Base-by-base conservation (phyloP, 2,329 filamentous ascomycete genomes). In the Ascochyta pisi region DNA sequence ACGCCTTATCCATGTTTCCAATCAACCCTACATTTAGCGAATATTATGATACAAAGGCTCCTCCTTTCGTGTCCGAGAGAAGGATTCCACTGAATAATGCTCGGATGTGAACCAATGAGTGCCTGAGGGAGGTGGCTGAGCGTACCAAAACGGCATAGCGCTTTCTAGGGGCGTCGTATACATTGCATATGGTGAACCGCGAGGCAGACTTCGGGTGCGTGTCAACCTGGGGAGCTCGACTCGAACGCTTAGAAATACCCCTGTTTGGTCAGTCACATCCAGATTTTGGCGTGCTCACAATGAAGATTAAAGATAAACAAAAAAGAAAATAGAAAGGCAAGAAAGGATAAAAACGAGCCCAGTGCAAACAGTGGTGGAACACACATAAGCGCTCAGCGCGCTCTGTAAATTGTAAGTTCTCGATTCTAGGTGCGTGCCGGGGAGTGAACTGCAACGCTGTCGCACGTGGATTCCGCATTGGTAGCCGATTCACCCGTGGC, bases 171-270 rank as follows among this genome's bases (percentile, higher is more conserved):
- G 54, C 27, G 48, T 57, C 43, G 48, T 40, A 57, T 24, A 39
- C 49, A 19, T 31, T 34, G 48, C 38, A 35, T 26, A 16, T 10
- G 53, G 53, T 51, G 37, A 39, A 47, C 31, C 37, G 42, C 53
- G 33, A 56, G 53, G 53, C 53, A 56, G 53, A 56, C 41, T 56
- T 31, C 42, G 26, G 27, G 8, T 46, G 29, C 24, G 26, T 15
- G 22, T 34, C 35, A 45, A 45, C 35, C 19, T 19, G 19, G n/a
- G 3, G n/a, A 24, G 10, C 13, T 16, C 5, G 27, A 26, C 1
- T 27, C 19, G 13, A 7, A 19, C 19, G 5, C 12, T 16, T 26
- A 13, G 15, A 19, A 9, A 9, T 6, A 10, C 8, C 2, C 29
- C 19, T 19, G 19, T 19, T 19, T 19, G 19, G 19, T 19, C 19